Evolutionary conservation across 1,139 yeast species (phyloP), one percentile per base, ranked within the genome.

Genomic region (Debaryomyces sp.): DNA sequence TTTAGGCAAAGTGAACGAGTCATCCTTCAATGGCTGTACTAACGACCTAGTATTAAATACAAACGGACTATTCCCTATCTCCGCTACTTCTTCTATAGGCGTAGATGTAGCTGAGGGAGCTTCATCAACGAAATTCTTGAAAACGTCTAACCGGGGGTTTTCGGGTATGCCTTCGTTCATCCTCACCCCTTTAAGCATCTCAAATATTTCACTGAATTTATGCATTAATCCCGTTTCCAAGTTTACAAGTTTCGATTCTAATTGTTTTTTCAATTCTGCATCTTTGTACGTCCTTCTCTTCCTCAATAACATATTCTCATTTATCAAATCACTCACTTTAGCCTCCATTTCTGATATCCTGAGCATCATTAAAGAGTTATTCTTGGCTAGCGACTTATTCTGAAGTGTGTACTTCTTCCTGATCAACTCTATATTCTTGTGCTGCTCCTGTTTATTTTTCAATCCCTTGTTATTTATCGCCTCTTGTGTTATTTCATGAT

Each of bases 351-450:
- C 81, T 2, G 76, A 64, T 15, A 85, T 68, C 51, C 72, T 78
- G 32, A 73, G 59, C 67, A 77, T 67, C 61, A 85, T 66, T 21
- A 74, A 61, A 6, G 84, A 75, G 60, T 84, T 84, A 48, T 77
- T 78, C 54, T 75, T 77, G 0, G 87, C 87, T 35, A 85, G 63
- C 17, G 79, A 73, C 51, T 71, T 71, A 61, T 84, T 84, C 58
- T 84, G 85, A 9, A 58, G 54, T 21, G 67, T 54, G 49, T 71
- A 70, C 44, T 67, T 68, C 9, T 42, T 46, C 42, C 48, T 41
- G 18, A 52, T 43, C 6, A 42, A 30, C 34, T 52, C 54, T 7
- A 49, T 33, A 24, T 43, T 46, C 13, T 38, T 29, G n/a, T 12
- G 33, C 10, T 37, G 39, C 15, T 29, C 39, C 21, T 46, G 39